phyloP scores from a whole-genome alignment of 208 protist species.

The Blechomonas ayalai region DNA sequence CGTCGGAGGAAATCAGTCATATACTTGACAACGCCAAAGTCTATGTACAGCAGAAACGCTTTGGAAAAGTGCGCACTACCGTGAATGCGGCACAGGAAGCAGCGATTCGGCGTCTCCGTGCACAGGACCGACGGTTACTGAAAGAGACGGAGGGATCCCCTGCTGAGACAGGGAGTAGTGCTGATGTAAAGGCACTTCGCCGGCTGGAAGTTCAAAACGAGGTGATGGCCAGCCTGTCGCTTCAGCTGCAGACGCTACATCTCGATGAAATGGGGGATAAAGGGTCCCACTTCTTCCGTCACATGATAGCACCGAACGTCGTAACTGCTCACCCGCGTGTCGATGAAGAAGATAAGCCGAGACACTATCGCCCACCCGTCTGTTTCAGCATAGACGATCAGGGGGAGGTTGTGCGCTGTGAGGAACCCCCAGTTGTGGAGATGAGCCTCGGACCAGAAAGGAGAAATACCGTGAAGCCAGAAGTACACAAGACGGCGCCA shows the following conservation, averaged over 20 bases:
- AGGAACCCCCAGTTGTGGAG: no score
- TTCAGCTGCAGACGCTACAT: slow-evolving; percentile 44
- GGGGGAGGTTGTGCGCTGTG: slow-evolving; percentile 35
- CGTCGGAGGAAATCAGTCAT: slow-evolving; percentile 8
- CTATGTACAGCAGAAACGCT: slow-evolving; percentile 21
- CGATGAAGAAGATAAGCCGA: no score
- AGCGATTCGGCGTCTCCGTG: slow-evolving; percentile 20
- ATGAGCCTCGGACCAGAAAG: no score
- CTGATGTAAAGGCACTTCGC: neutral
- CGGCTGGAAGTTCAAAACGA: slow-evolving; percentile 28
- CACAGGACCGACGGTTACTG: slow-evolving; percentile 4
- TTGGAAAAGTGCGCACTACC: slow-evolving; percentile 12
- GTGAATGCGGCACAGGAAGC: slow-evolving; percentile 27
- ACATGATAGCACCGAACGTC: neutral
- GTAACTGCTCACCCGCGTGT: no score
- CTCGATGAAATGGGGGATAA: slow-evolving; percentile 9
- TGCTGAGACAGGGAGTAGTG: neutral
- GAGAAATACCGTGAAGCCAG: no score
- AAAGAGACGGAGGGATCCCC: neutral
- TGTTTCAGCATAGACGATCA: slow-evolving; percentile 58
- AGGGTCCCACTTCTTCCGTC: slow-evolving; percentile 27
- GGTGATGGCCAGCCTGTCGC: slow-evolving; percentile 38
- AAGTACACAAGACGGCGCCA: no score
- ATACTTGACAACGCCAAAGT: slow-evolving; percentile 19
- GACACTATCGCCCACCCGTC: no score